Base-by-base conservation (phyloP, 2,329 filamentous ascomycete genomes). In the Tricladium varicosporioides region DNA sequence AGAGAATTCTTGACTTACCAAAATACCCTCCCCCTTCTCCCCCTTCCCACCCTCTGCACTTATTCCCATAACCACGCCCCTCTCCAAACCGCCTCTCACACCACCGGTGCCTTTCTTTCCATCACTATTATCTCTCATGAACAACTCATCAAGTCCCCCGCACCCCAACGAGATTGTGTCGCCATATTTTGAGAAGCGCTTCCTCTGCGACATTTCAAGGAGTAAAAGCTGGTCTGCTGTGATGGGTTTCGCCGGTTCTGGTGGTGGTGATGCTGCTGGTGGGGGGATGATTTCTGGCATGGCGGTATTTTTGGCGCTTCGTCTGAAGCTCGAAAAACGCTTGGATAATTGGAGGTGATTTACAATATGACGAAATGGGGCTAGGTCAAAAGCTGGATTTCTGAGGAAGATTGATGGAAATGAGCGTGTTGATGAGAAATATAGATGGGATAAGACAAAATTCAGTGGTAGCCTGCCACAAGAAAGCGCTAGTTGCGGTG, bases 51-150 rank as follows among this genome's bases (percentile, higher is more conserved):
- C 60, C 40, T 64, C 67, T 11, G 58, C 65, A 63, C 64, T 67
- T 16, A 70, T 51, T 2, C 69, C 69, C 14, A 70, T 47, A 11
- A 71, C 62, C 44, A 64, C 16, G 1, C 65, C 65, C n/a, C 64
- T 62, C 36, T 63, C 60, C 16, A 65, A 48, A 9, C 59, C 51
- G 49, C 60, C 61, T 10, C 56, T 53, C 51, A 31, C 45, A 53
- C 4, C 63, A 53, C 18, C 57, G 33, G 52, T 22, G 1, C 60
- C 62, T n/a, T n/a, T n/a, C n/a, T n/a, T n/a, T n/a, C n/a, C n/a
- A n/a, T n/a, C n/a, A n/a, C n/a, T n/a, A n/a, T n/a, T n/a, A n/a
- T n/a, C n/a, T 27, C 63, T 57, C 60, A 52, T 62, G 60, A 70
- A 59, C 22, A 70, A 44, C 42, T 65, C 62, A 59, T 70, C 67